Percentiles rank a stretch among this genome's conserved stretches.
These are phyloP conservation scores for Aphanomyces stellatus DNA, from an alignment of 352 stramenopile species.

Conservation along the genomic window DNA sequence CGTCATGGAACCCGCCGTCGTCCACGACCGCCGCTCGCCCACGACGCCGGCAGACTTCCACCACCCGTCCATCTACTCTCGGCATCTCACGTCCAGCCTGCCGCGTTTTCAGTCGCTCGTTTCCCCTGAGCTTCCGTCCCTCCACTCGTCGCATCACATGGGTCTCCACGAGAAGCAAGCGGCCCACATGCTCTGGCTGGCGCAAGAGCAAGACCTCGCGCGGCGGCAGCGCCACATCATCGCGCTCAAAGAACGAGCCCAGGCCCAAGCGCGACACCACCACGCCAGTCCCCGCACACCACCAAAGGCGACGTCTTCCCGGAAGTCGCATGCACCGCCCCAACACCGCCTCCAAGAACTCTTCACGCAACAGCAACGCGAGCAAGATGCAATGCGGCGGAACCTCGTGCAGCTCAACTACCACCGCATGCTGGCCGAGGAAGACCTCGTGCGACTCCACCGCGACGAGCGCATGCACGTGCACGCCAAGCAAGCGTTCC, in stretches of 20 bases:
- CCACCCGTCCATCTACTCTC: neutral
- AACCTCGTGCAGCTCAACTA: constrained; percentile 14
- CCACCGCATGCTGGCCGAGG: constrained; percentile 16
- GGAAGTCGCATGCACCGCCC: neutral
- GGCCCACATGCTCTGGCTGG: neutral
- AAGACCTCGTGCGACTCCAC: neutral
- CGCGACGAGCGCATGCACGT: neutral
- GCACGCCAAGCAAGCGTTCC: neutral
- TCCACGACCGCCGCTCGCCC: neutral
- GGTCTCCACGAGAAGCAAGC: neutral
- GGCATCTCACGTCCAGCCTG: neutral
- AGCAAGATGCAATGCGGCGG: neutral
- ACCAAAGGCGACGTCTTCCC: neutral
- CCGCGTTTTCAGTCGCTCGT: neutral
- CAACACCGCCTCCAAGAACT: constrained; percentile 15
- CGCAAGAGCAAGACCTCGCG: constrained; percentile 17
- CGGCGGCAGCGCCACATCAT: constrained; percentile 12
- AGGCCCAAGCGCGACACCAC: neutral
- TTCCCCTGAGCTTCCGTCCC: neutral
- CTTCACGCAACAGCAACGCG: constrained; percentile 6
- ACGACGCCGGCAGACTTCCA: neutral
- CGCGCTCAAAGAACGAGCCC: constrained; percentile 13
- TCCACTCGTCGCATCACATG: neutral
- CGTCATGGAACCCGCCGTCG: neutral
- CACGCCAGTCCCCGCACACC: neutral